These are phyloP conservation scores for Usnea hakonensis DNA, from an alignment of 495 filamentous ascomycete genomes.

Conservation along the genomic window DNA sequence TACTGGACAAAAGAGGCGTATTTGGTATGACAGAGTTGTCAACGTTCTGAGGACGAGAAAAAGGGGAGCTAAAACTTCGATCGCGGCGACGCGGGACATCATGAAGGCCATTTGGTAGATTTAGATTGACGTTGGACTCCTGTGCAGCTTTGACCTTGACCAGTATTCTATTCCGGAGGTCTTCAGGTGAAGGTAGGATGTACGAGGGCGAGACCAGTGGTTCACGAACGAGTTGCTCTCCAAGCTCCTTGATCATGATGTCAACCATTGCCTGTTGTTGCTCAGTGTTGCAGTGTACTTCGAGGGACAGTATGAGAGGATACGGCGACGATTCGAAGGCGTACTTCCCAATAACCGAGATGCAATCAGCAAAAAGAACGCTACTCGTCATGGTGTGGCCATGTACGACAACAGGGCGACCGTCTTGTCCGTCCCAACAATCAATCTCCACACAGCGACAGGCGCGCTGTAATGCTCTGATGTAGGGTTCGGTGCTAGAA, in stretches of 20 bases:
- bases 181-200: conserved; percentile 73
- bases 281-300: conserved; percentile 79
- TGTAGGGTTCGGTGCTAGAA: conserved; percentile 91
- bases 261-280: conserved; percentile 86
- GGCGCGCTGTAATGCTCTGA: conserved; percentile 75
- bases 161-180: conserved; percentile 72
- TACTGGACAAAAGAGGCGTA: conserved; percentile 51
- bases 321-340: conserved; percentile 76
- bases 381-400: conserved; percentile 81
- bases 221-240: conserved; percentile 65
- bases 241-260: conserved; percentile 78
- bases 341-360: conserved; percentile 87
- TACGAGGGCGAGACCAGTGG: conserved; percentile 58
- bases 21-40: conserved; percentile 48
- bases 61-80: conserved; percentile 74
- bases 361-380: conserved; percentile 80
- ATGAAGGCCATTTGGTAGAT: conserved; percentile 29
- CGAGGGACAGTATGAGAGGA: conserved; percentile 87
- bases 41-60: conserved; percentile 46
- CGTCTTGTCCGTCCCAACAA: conserved; percentile 90
- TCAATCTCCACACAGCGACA: conserved; percentile 96
- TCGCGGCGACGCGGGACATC: conserved; percentile 54
- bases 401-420: conserved; percentile 79
- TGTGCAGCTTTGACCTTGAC: conserved; percentile 83
- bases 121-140: conserved; percentile 35